Conservation (phyloP, 306 rosid genomes). For the Sindora glabra region DNA sequence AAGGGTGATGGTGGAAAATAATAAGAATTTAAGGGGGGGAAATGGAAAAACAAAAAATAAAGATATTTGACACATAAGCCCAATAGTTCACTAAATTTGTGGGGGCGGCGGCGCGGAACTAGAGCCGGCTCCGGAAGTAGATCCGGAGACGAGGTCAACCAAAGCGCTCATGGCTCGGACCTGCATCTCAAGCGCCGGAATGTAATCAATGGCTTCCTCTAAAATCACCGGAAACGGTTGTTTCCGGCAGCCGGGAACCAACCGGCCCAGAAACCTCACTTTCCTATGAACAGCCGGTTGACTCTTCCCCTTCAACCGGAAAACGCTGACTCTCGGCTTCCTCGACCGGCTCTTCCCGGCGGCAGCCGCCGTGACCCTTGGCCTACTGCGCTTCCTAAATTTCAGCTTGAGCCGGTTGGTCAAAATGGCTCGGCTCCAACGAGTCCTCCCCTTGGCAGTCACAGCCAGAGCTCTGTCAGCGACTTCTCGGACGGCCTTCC, state of each 20-base stretch:
- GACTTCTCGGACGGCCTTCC: conserved; percentile 68
- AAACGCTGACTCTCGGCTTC: conserved; percentile 62
- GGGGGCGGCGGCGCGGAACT: conserved; percentile 35
- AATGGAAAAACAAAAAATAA: neutral
- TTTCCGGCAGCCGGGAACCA: conserved; percentile 93
- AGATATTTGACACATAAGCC: conserved; percentile 17
- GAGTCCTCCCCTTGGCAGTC: conserved; percentile 72
- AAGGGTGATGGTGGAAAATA: neutral
- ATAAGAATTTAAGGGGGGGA: neutral
- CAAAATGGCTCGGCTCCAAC: conserved; percentile 93
- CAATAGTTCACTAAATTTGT: conserved; percentile 31
- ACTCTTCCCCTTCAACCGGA: conserved; percentile 60
- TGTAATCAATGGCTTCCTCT: conserved; percentile 80
- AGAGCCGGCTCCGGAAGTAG: conserved; percentile 30
- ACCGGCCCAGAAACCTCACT: conserved; percentile 60
- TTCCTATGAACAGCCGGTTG: conserved; percentile 72
- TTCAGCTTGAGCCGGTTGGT: conserved; percentile 65
- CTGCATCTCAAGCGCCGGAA: conserved; percentile 94
- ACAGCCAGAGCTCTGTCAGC: conserved; percentile 77
- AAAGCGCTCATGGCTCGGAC: conserved; percentile 82
- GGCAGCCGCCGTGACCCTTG: conserved; percentile 12
- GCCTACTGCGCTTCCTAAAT: conserved; percentile 48
- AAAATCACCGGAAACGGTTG: conserved; percentile 76
- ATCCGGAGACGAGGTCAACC: conserved; percentile 45
- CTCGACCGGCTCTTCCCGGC: conserved; percentile 29